Evolutionary conservation across 2,329 filamentous ascomycete genomes (phyloP), one percentile per base, ranked within the genome.

Genomic region (Fusarium circinatum): DNA sequence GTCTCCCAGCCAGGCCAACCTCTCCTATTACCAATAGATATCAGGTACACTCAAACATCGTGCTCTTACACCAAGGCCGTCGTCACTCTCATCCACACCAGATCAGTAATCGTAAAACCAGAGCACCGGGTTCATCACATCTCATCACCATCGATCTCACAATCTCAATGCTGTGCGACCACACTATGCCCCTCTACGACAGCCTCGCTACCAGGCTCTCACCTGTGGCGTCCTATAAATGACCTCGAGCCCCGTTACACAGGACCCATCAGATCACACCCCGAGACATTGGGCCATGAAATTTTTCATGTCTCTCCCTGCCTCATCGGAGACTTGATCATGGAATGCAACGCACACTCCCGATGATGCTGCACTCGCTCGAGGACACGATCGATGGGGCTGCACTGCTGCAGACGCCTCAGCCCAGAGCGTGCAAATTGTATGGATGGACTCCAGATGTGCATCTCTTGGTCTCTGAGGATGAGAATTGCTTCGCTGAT

Each of bases 401-500:
- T 64, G 51, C 44, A 51, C 62, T 58, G 49, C 49, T 75, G 72
- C 70, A 75, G 70, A 60, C 70, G 70, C 65, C 72, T 64, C 59
- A 49, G 28, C 26, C 36, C 41, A 65, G 49, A 66, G 41, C 47
- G n/a, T 64, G 61, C 34, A 62, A 68, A 51, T 62, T 71, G 66
- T 65, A 81, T 84, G 20, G 89, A 92, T 15, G 44, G 90, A 90
- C 17, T 93, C 85, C 80, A 92, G 91, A 75, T 93, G 89, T 71
- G 88, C 67, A 65, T 59, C 36, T 44, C 39, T 85, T 61, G 65
- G 75, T 73, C 68, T 71, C 64, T 63, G 55, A 86, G 85, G 11
- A 88, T 89, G 71, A 92, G 84, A 45, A 89, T 83, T 30, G 94
- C 83, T 3, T 91, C 87, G 78, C 93, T 92, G 36, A 41, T 92